Evolutionary conservation across 2,329 filamentous ascomycete genomes (phyloP), one percentile per base, ranked within the genome.

Genomic region (Botrytis sinoallii): DNA sequence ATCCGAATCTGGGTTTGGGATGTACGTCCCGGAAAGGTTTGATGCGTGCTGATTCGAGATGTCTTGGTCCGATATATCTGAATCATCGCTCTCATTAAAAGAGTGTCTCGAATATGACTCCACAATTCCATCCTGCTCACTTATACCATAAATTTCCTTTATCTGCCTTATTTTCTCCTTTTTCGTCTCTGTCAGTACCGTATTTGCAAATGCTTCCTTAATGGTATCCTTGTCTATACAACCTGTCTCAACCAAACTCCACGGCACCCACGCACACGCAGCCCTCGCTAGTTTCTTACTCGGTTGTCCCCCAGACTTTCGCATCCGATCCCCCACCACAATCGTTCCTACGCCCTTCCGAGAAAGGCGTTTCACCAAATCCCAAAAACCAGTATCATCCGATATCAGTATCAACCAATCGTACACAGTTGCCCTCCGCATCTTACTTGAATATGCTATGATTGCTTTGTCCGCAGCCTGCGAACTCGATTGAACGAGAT

Each of bases 371-470:
- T 9, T 48, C 29, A 66, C 20, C 63, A 66, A 25, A 32, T 29
- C 20, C 63, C 10, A 1, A 48, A 66, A 66, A 35, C 48, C 63
- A 12, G 29, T n/a, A 48, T 66, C 63, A 66, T 66, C 42, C 29
- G 63, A 66, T 48, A 66, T 48, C 63, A 66, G 32, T 48, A 48
- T 48, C 20, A 66, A n/a, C 63, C 63, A 66, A 25, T 66, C 44
- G 32, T 66, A 66, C 63, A 20, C 0, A 35, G 10, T 46, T 46
- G 18, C 29, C 42, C 35, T 25, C 12, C 16, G 7, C 63, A 48
- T 48, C 29, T 6, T 20, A 20, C 10, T 22, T 35, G 63, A 29
- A 66, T 48, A 66, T 35, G 10, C 9, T 22, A 48, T 38, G 3
- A 66, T 14, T 29, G 63, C 42, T 66, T 2, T 16, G 35, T 66